phyloP scores from a whole-genome alignment of 1,139 yeast species.

The Saccharomyces hybrid region DNA sequence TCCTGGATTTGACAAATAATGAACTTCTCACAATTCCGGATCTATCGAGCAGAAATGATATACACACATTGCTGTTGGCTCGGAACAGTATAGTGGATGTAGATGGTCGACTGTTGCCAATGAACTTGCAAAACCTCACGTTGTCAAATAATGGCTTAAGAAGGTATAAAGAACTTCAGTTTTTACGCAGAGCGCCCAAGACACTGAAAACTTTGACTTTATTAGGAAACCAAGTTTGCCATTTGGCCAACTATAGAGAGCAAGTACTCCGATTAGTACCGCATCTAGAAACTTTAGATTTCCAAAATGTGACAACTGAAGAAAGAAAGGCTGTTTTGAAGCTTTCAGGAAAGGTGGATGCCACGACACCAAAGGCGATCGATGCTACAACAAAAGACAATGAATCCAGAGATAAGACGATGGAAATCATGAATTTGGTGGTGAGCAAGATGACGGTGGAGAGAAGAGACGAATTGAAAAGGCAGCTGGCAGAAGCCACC shows the following conservation, averaged over 20 bases:
- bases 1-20: slow-evolving; percentile 29
- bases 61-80: slow-evolving; percentile 26
- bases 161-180: slow-evolving; percentile 16
- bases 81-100: slow-evolving; percentile 21
- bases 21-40: slow-evolving; percentile 22
- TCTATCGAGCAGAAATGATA: slow-evolving; percentile 13
- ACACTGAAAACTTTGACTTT: slow-evolving; percentile 40
- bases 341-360: slow-evolving; percentile 20
- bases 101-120: slow-evolving; percentile 24
- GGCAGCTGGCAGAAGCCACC: slow-evolving; percentile 51
- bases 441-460: slow-evolving; percentile 48
- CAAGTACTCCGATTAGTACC: slow-evolving; percentile 61
- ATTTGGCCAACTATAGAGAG: slow-evolving; percentile 48
- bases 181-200: slow-evolving; percentile 18
- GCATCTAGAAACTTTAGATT: slow-evolving; percentile 55
- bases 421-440: slow-evolving; percentile 29
- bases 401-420: slow-evolving; percentile 24
- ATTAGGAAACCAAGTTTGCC: slow-evolving; percentile 53
- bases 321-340: slow-evolving; percentile 41
- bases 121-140: slow-evolving; percentile 17
- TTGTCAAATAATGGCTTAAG: slow-evolving; percentile 22
- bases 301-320: slow-evolving; percentile 45
- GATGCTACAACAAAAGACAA: slow-evolving; percentile 4
- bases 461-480: slow-evolving; percentile 40
- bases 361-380: slow-evolving; percentile 17